Percentiles rank a stretch among this genome's conserved stretches.
Conservation (phyloP, 257 asterid species). For the Solanum virginianum region DNA sequence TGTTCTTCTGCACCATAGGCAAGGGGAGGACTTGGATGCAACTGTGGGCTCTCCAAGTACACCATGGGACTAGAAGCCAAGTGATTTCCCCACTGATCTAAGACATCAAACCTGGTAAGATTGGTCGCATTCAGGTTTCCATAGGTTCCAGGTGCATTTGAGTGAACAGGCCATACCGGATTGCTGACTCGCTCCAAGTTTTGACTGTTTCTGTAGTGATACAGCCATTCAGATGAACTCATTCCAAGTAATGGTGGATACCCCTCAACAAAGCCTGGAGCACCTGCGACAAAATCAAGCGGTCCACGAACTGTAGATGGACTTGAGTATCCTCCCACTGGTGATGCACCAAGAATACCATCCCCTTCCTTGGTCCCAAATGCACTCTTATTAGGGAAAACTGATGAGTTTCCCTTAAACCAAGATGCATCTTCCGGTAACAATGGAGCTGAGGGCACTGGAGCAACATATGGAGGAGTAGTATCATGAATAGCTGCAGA, state of each 20-base stretch:
- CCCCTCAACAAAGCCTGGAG: slow-evolving; percentile 38
- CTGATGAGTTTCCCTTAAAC: slow-evolving; percentile 25
- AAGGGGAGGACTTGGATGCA: slow-evolving; percentile 23
- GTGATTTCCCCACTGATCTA: slow-evolving; percentile 69
- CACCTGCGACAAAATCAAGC: slow-evolving; percentile 18
- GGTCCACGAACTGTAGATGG: slow-evolving; percentile 19
- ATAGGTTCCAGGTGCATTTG: slow-evolving; percentile 18
- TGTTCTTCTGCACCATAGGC: slow-evolving; percentile 33
- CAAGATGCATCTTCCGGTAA: slow-evolving; percentile 59
- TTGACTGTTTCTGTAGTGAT: slow-evolving; percentile 69
- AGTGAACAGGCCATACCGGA: slow-evolving; percentile 25
- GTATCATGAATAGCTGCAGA: slow-evolving; percentile 19
- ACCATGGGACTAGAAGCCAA: slow-evolving; percentile 35
- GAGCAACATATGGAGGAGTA: slow-evolving; percentile 35
- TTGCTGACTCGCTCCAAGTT: slow-evolving; percentile 27
- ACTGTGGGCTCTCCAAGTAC: slow-evolving; percentile 33
- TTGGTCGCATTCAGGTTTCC: slow-evolving; percentile 25
- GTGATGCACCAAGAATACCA: slow-evolving; percentile 73
- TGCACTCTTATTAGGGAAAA: slow-evolving; percentile 9
- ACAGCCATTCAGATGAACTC: slow-evolving; percentile 95
- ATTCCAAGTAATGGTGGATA: slow-evolving; percentile 52
- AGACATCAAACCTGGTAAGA: slow-evolving; percentile 33
- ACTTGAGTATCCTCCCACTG: slow-evolving; percentile 20
- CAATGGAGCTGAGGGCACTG: slow-evolving; percentile 78
- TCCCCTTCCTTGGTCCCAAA: slow-evolving; percentile 31